Evolutionary conservation across 108 stramenopile genomes (phyloP), one percentile per base, ranked within the genome.

Genomic region (Chaetoceros tenuissimus): DNA sequence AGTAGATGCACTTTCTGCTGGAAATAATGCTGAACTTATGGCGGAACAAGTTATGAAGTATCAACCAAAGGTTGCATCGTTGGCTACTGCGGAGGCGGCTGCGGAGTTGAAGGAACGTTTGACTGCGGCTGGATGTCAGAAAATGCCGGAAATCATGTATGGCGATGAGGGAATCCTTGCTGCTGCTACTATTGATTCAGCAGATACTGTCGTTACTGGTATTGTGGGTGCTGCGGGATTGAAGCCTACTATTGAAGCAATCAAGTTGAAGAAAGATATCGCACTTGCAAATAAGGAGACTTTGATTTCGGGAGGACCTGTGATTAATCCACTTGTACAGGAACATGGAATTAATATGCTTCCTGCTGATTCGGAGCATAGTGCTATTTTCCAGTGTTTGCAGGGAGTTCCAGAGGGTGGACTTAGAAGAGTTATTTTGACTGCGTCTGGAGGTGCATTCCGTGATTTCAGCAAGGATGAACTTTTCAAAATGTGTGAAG

Each of bases 221-320:
- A 96, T 98, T 64, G 97, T 98, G 0, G 97, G 97, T 16, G 86
- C 94, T 45, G 97, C 95, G 46, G 97, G 97, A 43, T 66, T 98
- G 26, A 63, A 92, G 18, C 95, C 94, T 21, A 92, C 91, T 19
- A 95, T 97, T 58, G 89, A 87, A 55, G 97, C 97, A 2, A 97
- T 97, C 72, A 89, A 95, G 60, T 79, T 82, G 25, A 81, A 78
- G 40, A 97, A 97, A 53, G 94, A 94, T 62, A 97, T 97, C 63
- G 95, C 97, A 2, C 64, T 96, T 54, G 95, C 97, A 13, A 98
- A 96, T 62, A 98, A 98, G 80, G 97, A 98, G 68, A 98, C 97
- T 3, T 78, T 98, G n/a, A 98, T 98, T 45, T 76, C 81, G 51
- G 97, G 97, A 44, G 97, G 97, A 50, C 92, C 95, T 13, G 94